Evolutionary conservation across 106 monocot genomes (phyloP).

Genomic region (Platanthera zijinensis): DNA sequence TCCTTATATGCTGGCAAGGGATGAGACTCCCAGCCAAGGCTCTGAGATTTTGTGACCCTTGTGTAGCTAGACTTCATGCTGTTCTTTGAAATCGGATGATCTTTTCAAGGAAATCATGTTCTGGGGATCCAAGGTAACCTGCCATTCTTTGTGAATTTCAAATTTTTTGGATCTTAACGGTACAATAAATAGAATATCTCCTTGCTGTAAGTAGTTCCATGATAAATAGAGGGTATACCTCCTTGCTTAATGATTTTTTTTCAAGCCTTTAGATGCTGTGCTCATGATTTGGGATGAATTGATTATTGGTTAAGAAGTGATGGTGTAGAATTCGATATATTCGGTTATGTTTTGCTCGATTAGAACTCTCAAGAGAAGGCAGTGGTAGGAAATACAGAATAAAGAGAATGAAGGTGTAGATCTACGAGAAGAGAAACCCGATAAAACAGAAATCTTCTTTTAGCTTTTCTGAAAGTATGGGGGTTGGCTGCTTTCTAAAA

Average conservation of each 20-base stretch:
- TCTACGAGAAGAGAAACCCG: no score
- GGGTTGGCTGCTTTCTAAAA: no score
- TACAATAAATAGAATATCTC: background rate
- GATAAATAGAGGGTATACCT: no score
- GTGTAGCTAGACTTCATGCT: background rate
- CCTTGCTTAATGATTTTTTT: no score
- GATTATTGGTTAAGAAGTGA: background rate
- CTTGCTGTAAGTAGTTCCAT: background rate
- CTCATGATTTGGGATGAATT: background rate
- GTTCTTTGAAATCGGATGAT: no score
- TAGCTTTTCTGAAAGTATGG: no score
- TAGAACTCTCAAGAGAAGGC: no score
- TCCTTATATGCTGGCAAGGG: constrained; percentile 21
- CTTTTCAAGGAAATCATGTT: background rate
- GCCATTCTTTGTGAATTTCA: background rate
- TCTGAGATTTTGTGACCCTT: background rate
- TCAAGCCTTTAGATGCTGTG: background rate
- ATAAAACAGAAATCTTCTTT: no score
- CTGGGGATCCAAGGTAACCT: background rate
- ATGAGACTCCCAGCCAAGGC: constrained; percentile 6
- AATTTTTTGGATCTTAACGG: background rate
- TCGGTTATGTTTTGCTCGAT: background rate
- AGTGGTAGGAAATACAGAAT: no score
- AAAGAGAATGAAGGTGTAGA: no score
- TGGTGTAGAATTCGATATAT: background rate